Evolutionary conservation across 108 stramenopile genomes (phyloP).

Genomic region (Skeletonema menzelii): DNA sequence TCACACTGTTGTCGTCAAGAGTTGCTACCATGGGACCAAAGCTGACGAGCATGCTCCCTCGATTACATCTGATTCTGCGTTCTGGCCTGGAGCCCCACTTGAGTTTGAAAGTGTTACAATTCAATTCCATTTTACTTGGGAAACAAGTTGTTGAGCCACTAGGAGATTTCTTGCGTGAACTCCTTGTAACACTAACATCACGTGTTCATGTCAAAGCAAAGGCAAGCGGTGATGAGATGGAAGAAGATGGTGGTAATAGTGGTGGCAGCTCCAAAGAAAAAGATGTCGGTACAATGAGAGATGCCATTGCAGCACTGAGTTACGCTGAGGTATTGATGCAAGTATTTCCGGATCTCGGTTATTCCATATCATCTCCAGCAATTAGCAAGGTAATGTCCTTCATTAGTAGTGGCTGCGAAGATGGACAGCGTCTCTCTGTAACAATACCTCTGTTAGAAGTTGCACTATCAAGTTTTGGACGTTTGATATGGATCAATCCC

Average conservation of each 20-base stretch:
- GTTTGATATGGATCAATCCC: conserved; percentile 34
- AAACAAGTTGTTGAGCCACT: conserved; percentile 32
- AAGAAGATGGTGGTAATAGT: conserved; percentile 7
- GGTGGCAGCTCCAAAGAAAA: conserved; percentile 9
- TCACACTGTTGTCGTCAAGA: conserved; percentile 24
- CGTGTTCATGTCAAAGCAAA: conserved; percentile 22
- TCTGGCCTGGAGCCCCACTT: conserved; percentile 34
- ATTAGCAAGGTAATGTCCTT: conserved; percentile 16
- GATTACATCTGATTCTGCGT: conserved; percentile 25
- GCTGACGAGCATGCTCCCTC: conserved; percentile 36
- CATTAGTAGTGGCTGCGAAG: neutral
- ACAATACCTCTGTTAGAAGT: conserved; percentile 19
- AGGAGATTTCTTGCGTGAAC: conserved; percentile 15
- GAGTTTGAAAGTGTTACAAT: conserved; percentile 39
- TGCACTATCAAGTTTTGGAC: conserved; percentile 17
- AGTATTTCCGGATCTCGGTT: conserved; percentile 32
- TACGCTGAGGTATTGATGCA: conserved; percentile 36
- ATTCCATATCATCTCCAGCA: conserved; percentile 22
- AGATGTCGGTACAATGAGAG: conserved; percentile 12
- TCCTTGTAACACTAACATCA: conserved; percentile 31
- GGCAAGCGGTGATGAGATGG: conserved; percentile 12
- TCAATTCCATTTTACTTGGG: conserved; percentile 33
- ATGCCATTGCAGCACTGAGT: conserved; percentile 34
- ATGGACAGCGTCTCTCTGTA: neutral
- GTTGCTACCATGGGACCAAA: conserved; percentile 28